phyloP scores from a whole-genome alignment of 73 alveolate species.

The Blepharisma japonicum region DNA sequence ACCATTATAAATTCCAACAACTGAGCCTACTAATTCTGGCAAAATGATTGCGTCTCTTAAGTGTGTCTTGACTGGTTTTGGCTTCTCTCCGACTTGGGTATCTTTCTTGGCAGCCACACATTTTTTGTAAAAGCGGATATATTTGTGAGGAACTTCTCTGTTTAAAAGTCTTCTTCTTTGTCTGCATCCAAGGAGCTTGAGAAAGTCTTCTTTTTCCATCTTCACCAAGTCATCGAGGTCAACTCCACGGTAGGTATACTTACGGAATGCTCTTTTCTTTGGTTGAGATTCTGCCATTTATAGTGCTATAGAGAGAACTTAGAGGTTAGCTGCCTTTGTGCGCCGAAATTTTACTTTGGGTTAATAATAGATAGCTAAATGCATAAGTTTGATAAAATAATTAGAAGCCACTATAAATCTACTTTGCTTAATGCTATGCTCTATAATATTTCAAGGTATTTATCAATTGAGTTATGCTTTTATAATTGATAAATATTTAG shows the following conservation, averaged over 20 bases:
- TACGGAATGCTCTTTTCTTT: conserved; percentile 71
- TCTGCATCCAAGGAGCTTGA: conserved; percentile 67
- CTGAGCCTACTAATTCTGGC: conserved; percentile 93
- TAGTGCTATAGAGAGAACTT: neutral
- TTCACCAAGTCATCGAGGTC: conserved; percentile 67
- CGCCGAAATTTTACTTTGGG: too few species aligned
- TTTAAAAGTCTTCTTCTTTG: conserved; percentile 78
- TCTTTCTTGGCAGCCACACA: conserved; percentile 72
- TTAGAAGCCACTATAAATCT: too few species aligned
- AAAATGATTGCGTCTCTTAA: conserved; percentile 88
- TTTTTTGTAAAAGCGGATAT: conserved; percentile 71
- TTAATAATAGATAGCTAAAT: too few species aligned
- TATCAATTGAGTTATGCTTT: too few species aligned
- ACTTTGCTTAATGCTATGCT: too few species aligned
- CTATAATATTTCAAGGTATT: too few species aligned
- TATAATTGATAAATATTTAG: too few species aligned
- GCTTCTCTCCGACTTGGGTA: conserved; percentile 89
- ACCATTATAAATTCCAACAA: conserved; percentile 90
- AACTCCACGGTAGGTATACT: conserved; percentile 74
- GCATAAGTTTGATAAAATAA: too few species aligned
- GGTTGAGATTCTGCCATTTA: conserved; percentile 24
- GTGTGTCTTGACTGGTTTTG: conserved; percentile 93
- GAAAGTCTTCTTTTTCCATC: conserved; percentile 64
- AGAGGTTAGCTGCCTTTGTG: too few species aligned
- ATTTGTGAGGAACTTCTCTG: conserved; percentile 70